These are phyloP conservation scores for Ceratobasidium sp. DNA, from an alignment of 1,284 basidiomycete species.

Conservation along the genomic window DNA sequence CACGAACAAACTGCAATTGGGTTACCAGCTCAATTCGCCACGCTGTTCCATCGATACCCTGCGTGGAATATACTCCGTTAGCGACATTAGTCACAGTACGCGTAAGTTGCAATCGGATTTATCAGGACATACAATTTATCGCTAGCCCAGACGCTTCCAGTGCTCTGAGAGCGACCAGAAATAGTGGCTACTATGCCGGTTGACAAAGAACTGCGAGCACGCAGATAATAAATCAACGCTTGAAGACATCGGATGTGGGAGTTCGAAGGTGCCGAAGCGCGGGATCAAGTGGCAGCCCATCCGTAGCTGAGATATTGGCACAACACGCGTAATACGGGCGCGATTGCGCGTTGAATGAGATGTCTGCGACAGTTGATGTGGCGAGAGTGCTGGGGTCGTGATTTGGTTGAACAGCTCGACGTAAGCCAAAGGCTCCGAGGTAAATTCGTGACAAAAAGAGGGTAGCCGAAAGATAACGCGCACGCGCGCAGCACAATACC, in stretches of 20 bases:
- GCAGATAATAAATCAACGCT: background rate
- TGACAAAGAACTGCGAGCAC: background rate
- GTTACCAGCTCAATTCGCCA: too few species aligned
- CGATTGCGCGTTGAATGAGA: background rate
- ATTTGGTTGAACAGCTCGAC: background rate
- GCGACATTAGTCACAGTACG: too few species aligned
- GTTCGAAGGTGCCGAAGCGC: background rate
- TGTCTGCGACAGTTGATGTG: background rate
- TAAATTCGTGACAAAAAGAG: background rate
- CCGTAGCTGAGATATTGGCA: background rate
- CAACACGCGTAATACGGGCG: background rate
- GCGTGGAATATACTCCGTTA: too few species aligned
- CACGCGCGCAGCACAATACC: background rate
- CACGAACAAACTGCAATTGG: too few species aligned
- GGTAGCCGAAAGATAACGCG: background rate
- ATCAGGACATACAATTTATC: too few species aligned
- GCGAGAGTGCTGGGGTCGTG: background rate
- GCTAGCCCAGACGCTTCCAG: too few species aligned
- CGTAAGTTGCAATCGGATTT: too few species aligned
- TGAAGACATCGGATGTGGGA: background rate
- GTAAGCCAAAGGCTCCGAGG: background rate
- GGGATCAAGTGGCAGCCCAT: background rate
- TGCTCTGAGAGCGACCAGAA: background rate
- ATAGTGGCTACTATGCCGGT: slow-evolving; percentile 2
- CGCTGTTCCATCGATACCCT: too few species aligned